phyloP scores from a whole-genome alignment of 1,139 yeast species.

The Pichia inconspicua region DNA sequence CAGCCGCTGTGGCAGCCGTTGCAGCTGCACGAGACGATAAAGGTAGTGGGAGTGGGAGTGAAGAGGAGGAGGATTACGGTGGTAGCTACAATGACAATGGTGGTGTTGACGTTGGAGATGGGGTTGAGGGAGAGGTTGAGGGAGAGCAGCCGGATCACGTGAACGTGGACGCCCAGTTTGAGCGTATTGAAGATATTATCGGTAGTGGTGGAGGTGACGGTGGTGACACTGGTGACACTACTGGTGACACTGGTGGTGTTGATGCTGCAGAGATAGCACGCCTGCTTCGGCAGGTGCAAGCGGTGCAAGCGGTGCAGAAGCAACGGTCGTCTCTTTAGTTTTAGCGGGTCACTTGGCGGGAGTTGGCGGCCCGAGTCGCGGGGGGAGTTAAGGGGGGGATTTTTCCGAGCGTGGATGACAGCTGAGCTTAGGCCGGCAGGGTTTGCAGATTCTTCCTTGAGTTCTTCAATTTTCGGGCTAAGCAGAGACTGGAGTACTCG shows the following conservation, averaged over 20 bases:
- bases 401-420: too few relatives aligned
- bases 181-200: neutral
- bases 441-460: too few relatives aligned
- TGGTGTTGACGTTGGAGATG: constrained; percentile 4
- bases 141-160: neutral
- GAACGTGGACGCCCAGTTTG: constrained; percentile 14
- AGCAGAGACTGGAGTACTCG: too few relatives aligned
- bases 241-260: neutral
- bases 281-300: constrained; percentile 14
- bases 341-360: neutral
- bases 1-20: constrained; percentile 13
- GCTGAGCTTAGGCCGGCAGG: too few relatives aligned
- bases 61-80: neutral
- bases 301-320: constrained; percentile 7
- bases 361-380: neutral
- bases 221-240: constrained; percentile 7
- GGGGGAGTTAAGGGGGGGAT: neutral
- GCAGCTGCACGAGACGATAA: constrained; percentile 3
- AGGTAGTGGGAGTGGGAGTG: neutral
- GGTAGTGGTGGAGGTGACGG: constrained; percentile 10
- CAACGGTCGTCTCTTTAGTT: too few relatives aligned
- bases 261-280: constrained; percentile 17
- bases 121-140: constrained; percentile 5
- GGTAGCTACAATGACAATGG: neutral
- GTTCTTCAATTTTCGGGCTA: too few relatives aligned